A percentile compares a stretch with the other conserved stretches of the same genome.
Conservation (phyloP, 1,284 basidiomycete genomes). For the Ganoderma multipileum region DNA sequence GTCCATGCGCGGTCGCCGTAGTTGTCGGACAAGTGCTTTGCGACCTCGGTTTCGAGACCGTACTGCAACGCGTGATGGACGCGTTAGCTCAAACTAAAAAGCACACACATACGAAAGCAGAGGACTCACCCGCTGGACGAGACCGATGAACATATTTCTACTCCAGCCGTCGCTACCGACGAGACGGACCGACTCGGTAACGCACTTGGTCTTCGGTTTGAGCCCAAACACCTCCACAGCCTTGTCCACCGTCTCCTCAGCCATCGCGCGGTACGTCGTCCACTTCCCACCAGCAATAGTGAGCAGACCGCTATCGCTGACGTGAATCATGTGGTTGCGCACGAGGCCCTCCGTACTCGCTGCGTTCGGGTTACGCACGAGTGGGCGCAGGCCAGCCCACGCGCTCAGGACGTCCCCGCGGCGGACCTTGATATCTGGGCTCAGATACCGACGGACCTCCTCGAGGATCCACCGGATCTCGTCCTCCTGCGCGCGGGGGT, state of each 20-base stretch:
- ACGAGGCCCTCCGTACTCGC: conserved; percentile 89
- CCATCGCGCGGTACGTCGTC: conserved; percentile 98
- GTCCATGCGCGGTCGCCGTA: conserved; percentile 98
- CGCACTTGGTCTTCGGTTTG: conserved; percentile 66
- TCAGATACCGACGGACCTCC: conserved; percentile 90
- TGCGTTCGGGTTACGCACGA: conserved; percentile 86
- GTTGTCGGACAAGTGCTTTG: conserved; percentile 90
- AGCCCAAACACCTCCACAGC: conserved; percentile 85
- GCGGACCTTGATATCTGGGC: conserved; percentile 92
- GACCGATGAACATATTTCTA: conserved; percentile 95
- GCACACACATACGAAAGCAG: not conserved
- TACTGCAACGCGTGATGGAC: conserved; percentile 52
- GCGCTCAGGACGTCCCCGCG: conserved; percentile 97
- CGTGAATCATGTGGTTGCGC: conserved; percentile 93
- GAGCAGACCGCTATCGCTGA: conserved; percentile 82
- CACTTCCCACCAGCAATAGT: conserved; percentile 99
- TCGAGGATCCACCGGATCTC: conserved; percentile 98
- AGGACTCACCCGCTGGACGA: conserved; percentile 82
- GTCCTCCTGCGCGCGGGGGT: conserved; percentile 89
- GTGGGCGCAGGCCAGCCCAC: conserved; percentile 92
- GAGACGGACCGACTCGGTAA: conserved; percentile 84
- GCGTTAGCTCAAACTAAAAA: not conserved
- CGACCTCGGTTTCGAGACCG: conserved; percentile 91
- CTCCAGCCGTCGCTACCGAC: conserved; percentile 97
- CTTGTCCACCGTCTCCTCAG: conserved; percentile 92